Base-by-base conservation (phyloP, 139 green algal genomes). In the Yamagishiella unicocca region DNA sequence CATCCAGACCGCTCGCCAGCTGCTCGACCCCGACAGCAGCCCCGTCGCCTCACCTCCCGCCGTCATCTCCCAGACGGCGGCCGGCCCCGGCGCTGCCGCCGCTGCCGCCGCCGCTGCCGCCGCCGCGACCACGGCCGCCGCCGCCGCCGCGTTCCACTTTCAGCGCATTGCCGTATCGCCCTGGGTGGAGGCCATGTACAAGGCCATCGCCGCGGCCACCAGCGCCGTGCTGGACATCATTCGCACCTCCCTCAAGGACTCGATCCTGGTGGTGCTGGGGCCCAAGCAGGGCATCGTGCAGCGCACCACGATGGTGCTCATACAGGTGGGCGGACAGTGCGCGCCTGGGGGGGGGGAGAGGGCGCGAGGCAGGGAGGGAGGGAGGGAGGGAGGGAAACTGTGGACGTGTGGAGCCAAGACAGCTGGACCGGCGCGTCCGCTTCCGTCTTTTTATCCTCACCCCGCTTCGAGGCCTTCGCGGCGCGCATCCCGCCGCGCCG, bases 241-340 rank as follows among this genome's bases (percentile, higher is more conserved):
- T 62, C 53, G 74, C 1, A 25, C 38, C 22, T 54, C 79, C 27
- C 43, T 92, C 25, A 90, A 84, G 79, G 84, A 92, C 45, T 54
- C 31, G 4, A 25, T 74, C 14, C 68, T 89, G 42, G 62, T 92
- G 72, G 85, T 92, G 84, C 89, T 92, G 53, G 29, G 38, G 9
- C 84, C 89, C 10, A 78, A 78, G 10, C 77, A 92, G 70, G 43
- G 46, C 17, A 72, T 92, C 35, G 42, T 87, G 54, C 89, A 92
- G 76, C 55, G 35, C 4, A 75, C 45, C 58, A 92, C 89, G 42
- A 92, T 92, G 89, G 84, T 92, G 78, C 84, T 92, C 5, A 92
- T 92, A 17, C 83, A 88, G 82, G 88, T 90, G 50, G 50, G 50
- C 50, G 50, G 50, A 25, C 12, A 17, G 50, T 17, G 50, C 12